phyloP scores from a whole-genome alignment of 176 grass and related monocot genomes.

The Lolium multiflorum region DNA sequence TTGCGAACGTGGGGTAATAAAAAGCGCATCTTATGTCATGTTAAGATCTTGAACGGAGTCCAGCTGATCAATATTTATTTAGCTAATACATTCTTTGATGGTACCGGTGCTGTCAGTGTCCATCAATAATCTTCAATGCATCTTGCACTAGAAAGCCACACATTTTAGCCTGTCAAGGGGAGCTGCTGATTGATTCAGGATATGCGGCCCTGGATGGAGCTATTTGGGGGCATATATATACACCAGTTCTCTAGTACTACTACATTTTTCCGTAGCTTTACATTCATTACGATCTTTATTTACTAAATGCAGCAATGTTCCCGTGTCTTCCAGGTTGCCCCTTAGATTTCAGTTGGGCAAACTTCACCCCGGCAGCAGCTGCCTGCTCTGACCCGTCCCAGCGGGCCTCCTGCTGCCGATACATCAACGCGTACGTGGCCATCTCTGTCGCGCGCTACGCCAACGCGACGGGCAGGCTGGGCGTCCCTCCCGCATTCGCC shows the following conservation, averaged over 20 bases:
- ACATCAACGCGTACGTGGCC: conserved; percentile 96
- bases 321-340: conserved; percentile 61
- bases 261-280: background rate
- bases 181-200: no score
- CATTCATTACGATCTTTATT: background rate
- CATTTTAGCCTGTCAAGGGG: no score
- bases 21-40: no score
- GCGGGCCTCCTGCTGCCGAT: conserved; percentile 78
- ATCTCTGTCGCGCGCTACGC: conserved; percentile 84
- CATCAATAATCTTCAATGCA: no score
- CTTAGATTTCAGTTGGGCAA: conserved; percentile 90
- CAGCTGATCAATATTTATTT: no score
- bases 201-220: no score
- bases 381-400: conserved; percentile 72
- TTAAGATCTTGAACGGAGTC: no score
- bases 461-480: conserved; percentile 80
- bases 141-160: no score
- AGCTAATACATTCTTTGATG: no score
- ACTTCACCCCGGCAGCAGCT: conserved; percentile 70
- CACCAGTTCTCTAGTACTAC: background rate
- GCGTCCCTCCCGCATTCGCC: conserved; percentile 80
- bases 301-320: conserved; percentile 5
- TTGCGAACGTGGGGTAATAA: no score
- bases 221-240: background rate
- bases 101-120: no score